These are phyloP conservation scores for Neopestalotiopsis rosae DNA, from an alignment of 2,329 filamentous ascomycete genomes.

Conservation along the genomic window DNA sequence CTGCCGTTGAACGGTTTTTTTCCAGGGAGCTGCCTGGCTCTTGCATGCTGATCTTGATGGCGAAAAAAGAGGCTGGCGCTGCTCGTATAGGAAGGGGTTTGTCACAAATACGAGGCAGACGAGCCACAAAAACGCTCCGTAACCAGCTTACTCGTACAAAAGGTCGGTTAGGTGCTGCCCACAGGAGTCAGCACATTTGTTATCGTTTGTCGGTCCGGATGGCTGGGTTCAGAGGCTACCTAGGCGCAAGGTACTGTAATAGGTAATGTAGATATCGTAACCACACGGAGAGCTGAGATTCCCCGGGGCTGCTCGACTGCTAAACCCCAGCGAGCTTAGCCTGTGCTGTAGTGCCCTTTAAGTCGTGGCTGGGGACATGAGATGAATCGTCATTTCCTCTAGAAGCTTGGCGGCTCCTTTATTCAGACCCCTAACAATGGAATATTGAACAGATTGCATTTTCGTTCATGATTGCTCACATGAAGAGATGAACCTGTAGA, in stretches of 20 bases:
- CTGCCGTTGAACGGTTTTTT: not conserved
- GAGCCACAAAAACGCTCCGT: not conserved
- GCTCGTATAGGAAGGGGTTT: not conserved
- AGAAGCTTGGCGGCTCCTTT: constrained; percentile 2
- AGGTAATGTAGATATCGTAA: not conserved
- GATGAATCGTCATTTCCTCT: constrained; percentile 15
- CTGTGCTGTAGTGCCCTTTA: not conserved
- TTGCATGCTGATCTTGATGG: not conserved
- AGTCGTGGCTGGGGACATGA: constrained; percentile 12
- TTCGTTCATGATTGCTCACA: not conserved
- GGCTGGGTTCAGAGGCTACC: not conserved
- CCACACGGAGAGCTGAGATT: not conserved
- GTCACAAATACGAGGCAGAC: not conserved
- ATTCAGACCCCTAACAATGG: not conserved
- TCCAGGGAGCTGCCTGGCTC: not conserved
- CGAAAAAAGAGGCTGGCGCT: not conserved
- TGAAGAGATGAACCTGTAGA: not conserved
- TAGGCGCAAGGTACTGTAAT: no score
- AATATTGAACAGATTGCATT: not conserved
- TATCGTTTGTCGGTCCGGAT: not conserved
- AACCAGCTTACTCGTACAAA: not conserved
- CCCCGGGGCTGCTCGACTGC: not conserved
- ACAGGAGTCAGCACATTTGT: not conserved
- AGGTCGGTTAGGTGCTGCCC: not conserved
- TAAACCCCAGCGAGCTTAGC: constrained; percentile 7